Conservation (phyloP, 116 monocot species). For the Phalaenopsis hybrid region DNA sequence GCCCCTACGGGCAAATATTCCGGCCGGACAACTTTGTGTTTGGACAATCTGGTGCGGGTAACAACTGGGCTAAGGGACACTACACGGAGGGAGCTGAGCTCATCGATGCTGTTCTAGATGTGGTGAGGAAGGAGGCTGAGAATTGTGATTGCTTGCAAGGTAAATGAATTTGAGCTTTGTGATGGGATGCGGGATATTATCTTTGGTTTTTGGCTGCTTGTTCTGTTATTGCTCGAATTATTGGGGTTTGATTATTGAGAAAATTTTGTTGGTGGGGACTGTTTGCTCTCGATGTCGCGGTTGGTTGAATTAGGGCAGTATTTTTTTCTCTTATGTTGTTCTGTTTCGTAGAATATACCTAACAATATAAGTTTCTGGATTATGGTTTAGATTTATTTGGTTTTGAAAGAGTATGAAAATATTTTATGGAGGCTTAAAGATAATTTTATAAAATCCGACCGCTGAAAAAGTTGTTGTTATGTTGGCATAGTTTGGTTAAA, state of each 20-base stretch:
- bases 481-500: no score
- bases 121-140: constrained; percentile 29
- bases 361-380: not conserved
- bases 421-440: no score
- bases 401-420: not conserved
- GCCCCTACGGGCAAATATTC: constrained; percentile 39
- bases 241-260: not conserved
- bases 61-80: constrained; percentile 29
- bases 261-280: not conserved
- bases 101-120: constrained; percentile 22
- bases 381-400: not conserved
- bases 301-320: not conserved
- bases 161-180: not conserved
- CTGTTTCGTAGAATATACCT: not conserved
- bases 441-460: no score
- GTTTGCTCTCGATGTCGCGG: not conserved
- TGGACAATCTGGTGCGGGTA: constrained; percentile 21
- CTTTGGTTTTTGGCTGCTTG: not conserved
- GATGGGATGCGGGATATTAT: not conserved
- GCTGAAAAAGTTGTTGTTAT: no score
- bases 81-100: constrained; percentile 30
- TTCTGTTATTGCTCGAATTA: not conserved
- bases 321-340: not conserved
- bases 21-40: constrained; percentile 27
- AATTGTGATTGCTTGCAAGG: constrained; percentile 29